Evolutionary conservation across 2,329 filamentous ascomycete species (phyloP), one percentile per base, ranked within the genome.

Genomic region (Stagonosporopsis cucurbitacearum): DNA sequence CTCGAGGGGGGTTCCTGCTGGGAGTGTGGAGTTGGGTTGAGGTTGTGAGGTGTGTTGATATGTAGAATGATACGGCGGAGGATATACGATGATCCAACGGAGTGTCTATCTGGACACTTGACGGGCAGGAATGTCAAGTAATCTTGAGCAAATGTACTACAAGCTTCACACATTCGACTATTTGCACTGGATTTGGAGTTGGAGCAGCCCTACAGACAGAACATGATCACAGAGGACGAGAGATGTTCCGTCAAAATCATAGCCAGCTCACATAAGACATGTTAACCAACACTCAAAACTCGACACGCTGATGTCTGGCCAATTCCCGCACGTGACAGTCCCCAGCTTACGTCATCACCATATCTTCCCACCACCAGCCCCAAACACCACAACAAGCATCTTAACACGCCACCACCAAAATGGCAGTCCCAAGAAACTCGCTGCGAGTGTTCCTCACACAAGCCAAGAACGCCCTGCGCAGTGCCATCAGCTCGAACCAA

Each of bases 1-100:
- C 64, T 78, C 74, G 39, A 79, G 76, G 51, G 83, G 83, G 1
- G 79, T 84, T 6, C 83, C 82, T 0, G 76, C 80, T 51, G 84
- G 82, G 0, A 80, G 78, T 59, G 76, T 84, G 1, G 83, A 85
- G 67, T 57, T 85, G 6, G 67, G 56, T 6, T 75, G 58, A 66
- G 39, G 11, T 17, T 17, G 11, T 15, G 19, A 20, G 6, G 6
- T 12, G 15, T 22, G 6, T 12, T 20, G 7, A 28, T 19, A 32
- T 6, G 25, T 12, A 43, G 25, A 12, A 32, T 2, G 39, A 30
- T 19, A 13, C 30, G n/a, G 12, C 30, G 13, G 30, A 32, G 12
- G 9, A 32, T 15, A 15, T n/a, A n/a, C n/a, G n/a, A n/a, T n/a
- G n/a, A n/a, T n/a, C n/a, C n/a, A n/a, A n/a, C n/a, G n/a, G n/a